Evolutionary conservation across 305 asterid species (phyloP).

Genomic region (Solanum aculeatissimum): DNA sequence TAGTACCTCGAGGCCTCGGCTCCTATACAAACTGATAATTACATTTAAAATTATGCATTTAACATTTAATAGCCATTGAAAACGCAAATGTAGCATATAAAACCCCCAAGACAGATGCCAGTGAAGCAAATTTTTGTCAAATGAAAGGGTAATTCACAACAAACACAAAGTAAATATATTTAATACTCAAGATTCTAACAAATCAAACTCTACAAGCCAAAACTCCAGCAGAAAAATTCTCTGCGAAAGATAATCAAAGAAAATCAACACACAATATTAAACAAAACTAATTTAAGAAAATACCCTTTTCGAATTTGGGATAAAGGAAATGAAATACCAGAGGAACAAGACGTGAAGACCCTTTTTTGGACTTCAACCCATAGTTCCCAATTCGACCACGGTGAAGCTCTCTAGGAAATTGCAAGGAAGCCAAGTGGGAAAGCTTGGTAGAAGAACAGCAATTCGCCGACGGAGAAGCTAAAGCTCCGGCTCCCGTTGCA

Average conservation of each 20-base stretch:
- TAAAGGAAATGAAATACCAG: constrained; percentile 21
- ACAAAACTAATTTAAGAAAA: neutral
- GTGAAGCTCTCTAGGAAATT: constrained; percentile 32
- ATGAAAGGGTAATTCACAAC: neutral
- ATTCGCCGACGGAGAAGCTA: constrained; percentile 14
- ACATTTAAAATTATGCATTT: neutral
- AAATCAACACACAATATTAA: neutral
- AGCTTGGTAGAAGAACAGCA: constrained; percentile 2
- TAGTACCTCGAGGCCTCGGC: neutral
- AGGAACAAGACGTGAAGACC: constrained; percentile 23
- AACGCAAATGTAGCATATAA: neutral
- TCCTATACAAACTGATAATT: neutral
- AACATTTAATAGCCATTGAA: neutral
- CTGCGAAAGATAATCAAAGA: neutral
- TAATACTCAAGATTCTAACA: neutral
- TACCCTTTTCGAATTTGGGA: neutral
- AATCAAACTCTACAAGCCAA: neutral
- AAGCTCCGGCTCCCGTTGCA: constrained; percentile 4
- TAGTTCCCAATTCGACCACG: constrained; percentile 20
- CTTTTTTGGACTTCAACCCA: constrained; percentile 15
- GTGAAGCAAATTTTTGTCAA: neutral
- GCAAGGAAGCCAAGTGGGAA: constrained; percentile 42
- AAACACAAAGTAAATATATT: neutral
- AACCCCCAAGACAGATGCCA: neutral
- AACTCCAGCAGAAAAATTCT: neutral